phyloP scores from a whole-genome alignment of 225 moss, liverwort and hornwort species.

The Pseudisothecium myosuroides region DNA sequence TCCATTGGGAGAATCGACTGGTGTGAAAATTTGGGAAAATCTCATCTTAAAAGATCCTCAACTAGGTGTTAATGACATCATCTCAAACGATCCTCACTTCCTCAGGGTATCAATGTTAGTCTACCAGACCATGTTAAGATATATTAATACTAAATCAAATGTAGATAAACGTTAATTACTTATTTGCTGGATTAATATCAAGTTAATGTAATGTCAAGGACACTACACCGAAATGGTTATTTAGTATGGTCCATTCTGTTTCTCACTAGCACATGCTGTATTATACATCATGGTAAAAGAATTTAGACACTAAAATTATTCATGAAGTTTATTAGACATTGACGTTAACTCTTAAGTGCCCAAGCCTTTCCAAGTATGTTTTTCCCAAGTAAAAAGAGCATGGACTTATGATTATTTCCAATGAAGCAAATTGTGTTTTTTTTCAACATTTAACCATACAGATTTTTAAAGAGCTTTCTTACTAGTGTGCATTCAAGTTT shows the following conservation, averaged over 20 bases:
- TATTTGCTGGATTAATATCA: background rate
- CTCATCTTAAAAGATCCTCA: too few species aligned
- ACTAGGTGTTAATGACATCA: background rate
- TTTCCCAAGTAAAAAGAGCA: too few species aligned
- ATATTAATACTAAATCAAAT: background rate
- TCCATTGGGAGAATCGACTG: background rate
- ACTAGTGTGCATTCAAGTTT: too few species aligned
- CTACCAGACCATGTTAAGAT: background rate
- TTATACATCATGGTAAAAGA: rapidly evolving
- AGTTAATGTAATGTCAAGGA: background rate
- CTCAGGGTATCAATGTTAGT: background rate
- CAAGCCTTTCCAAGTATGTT: too few species aligned
- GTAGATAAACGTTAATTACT: too few species aligned
- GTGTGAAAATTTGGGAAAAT: background rate
- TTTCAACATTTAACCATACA: too few species aligned
- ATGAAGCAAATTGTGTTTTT: too few species aligned
- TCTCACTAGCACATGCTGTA: background rate
- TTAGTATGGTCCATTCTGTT: background rate
- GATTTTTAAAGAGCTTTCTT: too few species aligned
- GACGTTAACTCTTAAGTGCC: too few species aligned
- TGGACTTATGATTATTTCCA: too few species aligned
- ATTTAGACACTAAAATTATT: background rate
- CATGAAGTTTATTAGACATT: background rate
- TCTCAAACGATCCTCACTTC: background rate
- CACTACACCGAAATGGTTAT: background rate